Conservation (phyloP, 164 flowering plant species). For the Nymphaea thermarum region DNA sequence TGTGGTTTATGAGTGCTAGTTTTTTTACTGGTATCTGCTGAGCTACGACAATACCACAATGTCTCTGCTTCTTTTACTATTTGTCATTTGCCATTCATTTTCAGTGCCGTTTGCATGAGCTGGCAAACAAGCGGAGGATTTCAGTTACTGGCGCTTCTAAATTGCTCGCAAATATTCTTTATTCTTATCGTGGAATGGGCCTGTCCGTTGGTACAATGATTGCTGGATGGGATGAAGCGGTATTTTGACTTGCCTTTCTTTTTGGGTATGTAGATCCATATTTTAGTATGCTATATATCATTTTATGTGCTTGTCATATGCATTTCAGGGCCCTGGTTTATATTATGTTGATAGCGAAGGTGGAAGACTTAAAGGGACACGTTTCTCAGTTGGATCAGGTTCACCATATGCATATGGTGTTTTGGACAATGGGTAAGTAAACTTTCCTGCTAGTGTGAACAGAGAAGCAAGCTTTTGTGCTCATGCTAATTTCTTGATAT, state of each 20-base stretch:
- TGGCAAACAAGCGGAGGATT: constrained; percentile 95
- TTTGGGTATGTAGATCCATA: neutral
- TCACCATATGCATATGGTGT: constrained; percentile 99
- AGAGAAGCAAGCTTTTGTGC: no score
- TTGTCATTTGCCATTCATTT: constrained; percentile 34
- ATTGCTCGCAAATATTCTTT: constrained; percentile 82
- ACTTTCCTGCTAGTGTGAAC: no score
- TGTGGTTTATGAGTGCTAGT: no score
- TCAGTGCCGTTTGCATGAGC: constrained; percentile 80
- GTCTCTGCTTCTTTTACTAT: no score
- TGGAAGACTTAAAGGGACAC: constrained; percentile 79
- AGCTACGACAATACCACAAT: neutral
- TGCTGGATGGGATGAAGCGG: constrained; percentile 99
- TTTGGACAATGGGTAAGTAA: constrained; percentile 60
- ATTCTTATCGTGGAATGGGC: constrained; percentile 94
- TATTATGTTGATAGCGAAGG: constrained; percentile 98
- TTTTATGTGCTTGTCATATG: neutral
- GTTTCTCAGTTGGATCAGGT: constrained; percentile 96
- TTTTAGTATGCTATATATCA: neutral
- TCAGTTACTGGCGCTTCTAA: constrained; percentile 94
- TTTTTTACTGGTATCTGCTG: no score
- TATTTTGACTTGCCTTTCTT: constrained; percentile 9
- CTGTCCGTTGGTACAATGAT: constrained; percentile 97
- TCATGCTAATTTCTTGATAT: no score
- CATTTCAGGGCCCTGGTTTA: constrained; percentile 78